phyloP scores from a whole-genome alignment of 108 stramenopile genomes.

The Schizochytrium sp. region DNA sequence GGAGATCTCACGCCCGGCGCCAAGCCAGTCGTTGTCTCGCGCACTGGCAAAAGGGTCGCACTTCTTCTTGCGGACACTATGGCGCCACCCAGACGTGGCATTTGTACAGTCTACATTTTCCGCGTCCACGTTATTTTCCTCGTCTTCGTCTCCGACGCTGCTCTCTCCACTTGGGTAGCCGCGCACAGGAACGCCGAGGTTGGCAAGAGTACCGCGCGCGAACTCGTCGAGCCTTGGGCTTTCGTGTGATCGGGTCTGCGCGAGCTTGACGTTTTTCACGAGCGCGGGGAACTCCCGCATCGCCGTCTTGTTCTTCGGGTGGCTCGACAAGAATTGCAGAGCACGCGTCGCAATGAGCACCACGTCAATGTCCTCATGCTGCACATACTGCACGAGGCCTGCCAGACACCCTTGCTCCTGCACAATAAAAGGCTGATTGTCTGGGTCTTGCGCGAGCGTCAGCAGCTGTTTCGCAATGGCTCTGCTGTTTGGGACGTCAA shows the following conservation, averaged over 20 bases:
- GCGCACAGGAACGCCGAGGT: neutral
- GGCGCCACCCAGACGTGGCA: too few relatives aligned
- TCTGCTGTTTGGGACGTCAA: neutral
- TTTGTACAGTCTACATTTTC: too few relatives aligned
- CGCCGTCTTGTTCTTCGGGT: neutral
- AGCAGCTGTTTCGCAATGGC: constrained; percentile 17
- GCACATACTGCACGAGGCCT: neutral
- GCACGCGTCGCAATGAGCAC: neutral
- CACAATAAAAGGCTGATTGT: constrained; percentile 14
- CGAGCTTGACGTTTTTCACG: neutral
- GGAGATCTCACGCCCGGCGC: neutral
- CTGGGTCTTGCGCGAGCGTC: neutral
- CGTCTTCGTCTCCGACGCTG: neutral
- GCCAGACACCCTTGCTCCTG: neutral
- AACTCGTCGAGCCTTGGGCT: neutral
- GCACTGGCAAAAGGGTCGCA: neutral
- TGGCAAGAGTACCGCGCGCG: neutral
- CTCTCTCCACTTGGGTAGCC: neutral
- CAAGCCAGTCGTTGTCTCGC: neutral
- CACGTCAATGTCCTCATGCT: constrained; percentile 17
- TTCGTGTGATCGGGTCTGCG: neutral
- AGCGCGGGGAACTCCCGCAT: neutral
- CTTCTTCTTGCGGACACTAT: neutral
- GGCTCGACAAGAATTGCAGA: neutral
- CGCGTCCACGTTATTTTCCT: neutral